Conservation (phyloP, 805 yeast genomes). For the Kodamaea fukazawae region DNA sequence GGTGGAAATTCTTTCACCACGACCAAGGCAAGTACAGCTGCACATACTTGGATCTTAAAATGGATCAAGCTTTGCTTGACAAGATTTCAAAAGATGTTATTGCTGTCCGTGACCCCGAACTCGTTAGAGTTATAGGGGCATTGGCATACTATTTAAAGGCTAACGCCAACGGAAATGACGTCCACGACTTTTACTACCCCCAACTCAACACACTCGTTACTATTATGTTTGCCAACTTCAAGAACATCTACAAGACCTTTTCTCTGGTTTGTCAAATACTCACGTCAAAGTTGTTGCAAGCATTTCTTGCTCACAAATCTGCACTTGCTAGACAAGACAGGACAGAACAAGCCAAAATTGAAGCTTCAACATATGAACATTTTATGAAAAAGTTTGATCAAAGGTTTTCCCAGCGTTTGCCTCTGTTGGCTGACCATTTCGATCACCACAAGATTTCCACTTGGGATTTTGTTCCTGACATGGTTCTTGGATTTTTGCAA, state of each 20-base stretch:
- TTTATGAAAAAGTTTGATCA: constrained; percentile 42
- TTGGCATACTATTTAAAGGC: constrained; percentile 7
- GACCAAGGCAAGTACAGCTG: constrained; percentile 6
- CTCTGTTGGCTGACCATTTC: constrained; percentile 51
- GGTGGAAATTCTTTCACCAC: constrained; percentile 36
- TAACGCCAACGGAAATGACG: constrained; percentile 5
- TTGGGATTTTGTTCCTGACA: constrained; percentile 36
- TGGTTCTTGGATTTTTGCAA: constrained; percentile 47
- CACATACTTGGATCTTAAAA: constrained; percentile 4
- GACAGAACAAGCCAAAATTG: constrained; percentile 5
- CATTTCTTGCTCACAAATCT: constrained; percentile 9
- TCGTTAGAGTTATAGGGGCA: constrained; percentile 6
- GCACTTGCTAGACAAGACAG: neutral
- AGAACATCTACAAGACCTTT: constrained; percentile 34
- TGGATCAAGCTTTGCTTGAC: neutral
- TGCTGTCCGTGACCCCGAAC: constrained; percentile 3
- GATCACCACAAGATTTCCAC: constrained; percentile 39
- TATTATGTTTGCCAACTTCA: constrained; percentile 35
- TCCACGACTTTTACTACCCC: constrained; percentile 25
- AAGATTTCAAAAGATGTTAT: constrained; percentile 5
- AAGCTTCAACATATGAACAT: constrained; percentile 9
- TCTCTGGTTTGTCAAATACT: constrained; percentile 38
- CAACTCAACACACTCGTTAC: constrained; percentile 42
- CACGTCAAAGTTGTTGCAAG: constrained; percentile 25
- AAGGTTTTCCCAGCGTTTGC: constrained; percentile 41